Base-by-base conservation (phyloP, 106 monocot species). In the Acorus gramineus region DNA sequence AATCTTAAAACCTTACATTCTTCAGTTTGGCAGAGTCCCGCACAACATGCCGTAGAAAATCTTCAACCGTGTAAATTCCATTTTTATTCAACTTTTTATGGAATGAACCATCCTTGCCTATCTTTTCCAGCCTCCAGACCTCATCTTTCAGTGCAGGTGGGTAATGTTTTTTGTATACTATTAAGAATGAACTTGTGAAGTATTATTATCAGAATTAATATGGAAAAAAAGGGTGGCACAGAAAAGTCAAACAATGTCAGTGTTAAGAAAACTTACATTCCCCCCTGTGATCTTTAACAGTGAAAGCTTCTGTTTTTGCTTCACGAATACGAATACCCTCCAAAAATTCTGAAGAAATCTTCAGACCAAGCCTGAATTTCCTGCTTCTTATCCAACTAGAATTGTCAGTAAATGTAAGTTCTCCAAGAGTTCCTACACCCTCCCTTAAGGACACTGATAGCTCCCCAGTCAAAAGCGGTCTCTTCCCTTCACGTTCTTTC, bases 361-460 rank as follows among this genome's bases (percentile, higher is more conserved):
- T 79, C 66, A 74, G 47, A 49, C 74, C 79, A 57, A 79, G 79
- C 52, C 79, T 74, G 62, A 79, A 79, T 28, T 79, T 74, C 50
- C 74, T 69, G 59, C 78, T 78, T 9, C 78, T 47, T 59, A 79
- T 79, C 79, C 79, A 79, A 53, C 78, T 78, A 46, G 72, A 73
- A 53, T 78, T 78, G 50, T 78, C 78, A 59, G 78, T 78, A 65
- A 79, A 79, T 4, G 65, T 74, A 50, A 79, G 60, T 65, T 79
- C 79, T 11, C 79, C 79, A 11, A 79, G 58, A 3, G 74, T 79
- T n/a, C 79, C 79, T 3, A 79, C 74, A 50, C 79, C 79, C 56
- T 74, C 74, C 66, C 74, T 79, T 56, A 79, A 61, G 10, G 64
- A 55, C 10, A 79, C 51, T 13, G 66, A 70, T 14, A 79, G 14